Percentiles rank a stretch among this genome's conserved stretches.
These are phyloP conservation scores for Gardenia jasminoides DNA, from an alignment of 257 asterid genomes.

Conservation along the genomic window DNA sequence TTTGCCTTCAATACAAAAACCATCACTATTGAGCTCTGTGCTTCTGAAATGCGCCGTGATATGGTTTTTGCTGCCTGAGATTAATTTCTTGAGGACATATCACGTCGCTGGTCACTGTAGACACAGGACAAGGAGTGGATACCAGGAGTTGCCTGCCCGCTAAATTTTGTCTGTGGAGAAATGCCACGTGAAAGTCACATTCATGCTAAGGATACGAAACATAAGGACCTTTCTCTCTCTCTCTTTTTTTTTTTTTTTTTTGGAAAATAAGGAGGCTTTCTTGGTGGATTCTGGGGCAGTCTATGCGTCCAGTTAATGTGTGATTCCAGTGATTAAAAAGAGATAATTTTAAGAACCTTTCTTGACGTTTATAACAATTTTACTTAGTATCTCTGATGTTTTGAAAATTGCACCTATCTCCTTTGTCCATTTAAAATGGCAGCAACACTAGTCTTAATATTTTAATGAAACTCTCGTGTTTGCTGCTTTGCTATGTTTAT, in stretches of 20 bases:
- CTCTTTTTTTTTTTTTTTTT: too few species aligned
- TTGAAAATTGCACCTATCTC: too few species aligned
- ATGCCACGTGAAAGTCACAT: conserved; percentile 5
- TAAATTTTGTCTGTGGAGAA: background rate
- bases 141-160: background rate
- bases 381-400: too few species aligned
- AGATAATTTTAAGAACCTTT: too few species aligned
- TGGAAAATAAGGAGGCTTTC: too few species aligned
- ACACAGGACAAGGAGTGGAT: background rate
- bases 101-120: conserved; percentile 5
- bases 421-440: too few species aligned
- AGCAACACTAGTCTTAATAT: too few species aligned
- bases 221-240: too few species aligned
- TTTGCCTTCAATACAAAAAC: background rate
- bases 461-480: too few species aligned
- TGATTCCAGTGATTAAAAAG: background rate
- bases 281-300: background rate
- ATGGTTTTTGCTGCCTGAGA: background rate
- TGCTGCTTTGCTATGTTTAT: too few species aligned
- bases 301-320: background rate
- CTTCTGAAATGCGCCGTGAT: conserved; percentile 3
- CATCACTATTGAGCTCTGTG: background rate
- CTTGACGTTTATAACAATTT: too few species aligned
- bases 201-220: background rate
- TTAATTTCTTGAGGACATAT: background rate